Base-by-base conservation (phyloP, 306 rosid species). In the Sechiopsis laciniata region DNA sequence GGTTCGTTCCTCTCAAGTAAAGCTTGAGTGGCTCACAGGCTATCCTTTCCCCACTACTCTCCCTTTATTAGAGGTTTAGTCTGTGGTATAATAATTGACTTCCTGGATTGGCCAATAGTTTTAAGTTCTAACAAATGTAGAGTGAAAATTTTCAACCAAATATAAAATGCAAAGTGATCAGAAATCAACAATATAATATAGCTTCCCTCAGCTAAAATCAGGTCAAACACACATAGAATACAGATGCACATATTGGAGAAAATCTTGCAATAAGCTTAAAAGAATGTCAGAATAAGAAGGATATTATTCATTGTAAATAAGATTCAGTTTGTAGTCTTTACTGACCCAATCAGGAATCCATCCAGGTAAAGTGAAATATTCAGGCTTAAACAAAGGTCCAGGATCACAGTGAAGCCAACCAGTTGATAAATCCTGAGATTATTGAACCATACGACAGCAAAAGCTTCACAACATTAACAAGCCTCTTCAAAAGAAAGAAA, bases 401-500 rank as follows among this genome's bases (percentile, higher is more conserved):
- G 99, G 96, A 81, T 95, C 97, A 85, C 99, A 95, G 55, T 87
- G 80, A 83, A 95, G 92, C 99, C 99, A 95, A 77, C 88, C 86
- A 74, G 90, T 86, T 77, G 96, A 86, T 83, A 95, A 83, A 82
- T 95, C 99, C 99, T 95, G 89, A 82, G 81, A 46, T 77, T 79
- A 40, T 77, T 78, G 68, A 37, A 65, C 84, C 57, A 62, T 48
- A n/a, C 29, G 78, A 50, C 13, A 61, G 55, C 13, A 57, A 56
- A 40, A 74, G 11, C 53, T 26, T 59, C 71, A 46, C 59, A 40
- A 11, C 17, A 11, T 10, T 22, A 60, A 59, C 21, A 50, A 40
- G 17, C 24, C 58, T 57, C 59, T 59, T 59, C 57, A 22, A 74
- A 74, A 22, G 32, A 22, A 57, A 56, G 54, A 42, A 16, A 40